These are phyloP conservation scores for Trichoderma sp. DNA, from an alignment of 2,329 filamentous ascomycete genomes.

Conservation along the genomic window DNA sequence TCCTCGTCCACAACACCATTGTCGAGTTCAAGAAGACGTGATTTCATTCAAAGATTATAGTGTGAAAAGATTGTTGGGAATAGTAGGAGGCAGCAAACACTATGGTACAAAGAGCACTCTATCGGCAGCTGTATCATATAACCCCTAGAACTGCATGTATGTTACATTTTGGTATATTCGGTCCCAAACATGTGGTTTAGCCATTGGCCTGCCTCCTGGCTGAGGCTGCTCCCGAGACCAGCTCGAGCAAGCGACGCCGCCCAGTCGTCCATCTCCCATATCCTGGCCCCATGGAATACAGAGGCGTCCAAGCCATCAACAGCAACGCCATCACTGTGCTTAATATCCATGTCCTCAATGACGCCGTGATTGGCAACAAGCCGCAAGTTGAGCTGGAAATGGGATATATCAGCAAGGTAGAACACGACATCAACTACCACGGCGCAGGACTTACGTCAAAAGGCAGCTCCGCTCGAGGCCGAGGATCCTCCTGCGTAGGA, in stretches of 20 bases:
- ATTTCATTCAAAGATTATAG: too few relatives aligned
- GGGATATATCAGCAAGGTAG: not conserved
- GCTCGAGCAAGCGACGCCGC: conserved; percentile 32
- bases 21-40: too few relatives aligned
- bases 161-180: conserved; percentile 33
- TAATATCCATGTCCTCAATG: conserved; percentile 41
- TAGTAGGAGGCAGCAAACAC: too few relatives aligned
- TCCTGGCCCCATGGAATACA: conserved; percentile 1
- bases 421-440: not conserved
- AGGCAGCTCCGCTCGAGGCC: conserved; percentile 56
- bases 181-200: conserved; percentile 40
- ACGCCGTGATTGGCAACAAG: conserved; percentile 45
- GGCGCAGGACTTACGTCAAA: conserved; percentile 44
- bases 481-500: conserved; percentile 60
- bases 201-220: conserved; percentile 37
- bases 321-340: conserved; percentile 27
- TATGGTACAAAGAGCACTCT: too few relatives aligned
- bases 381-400: conserved; percentile 37
- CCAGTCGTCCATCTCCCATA: conserved; percentile 38
- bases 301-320: not conserved
- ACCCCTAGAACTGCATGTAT: not conserved
- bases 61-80: too few relatives aligned
- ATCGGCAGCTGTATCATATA: too few relatives aligned
- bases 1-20: too few relatives aligned
- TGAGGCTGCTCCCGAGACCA: conserved; percentile 34